Evolutionary conservation across 352 stramenopile genomes (phyloP), one percentile per base, ranked within the genome.

Genomic region (Globisporangium viniferum): DNA sequence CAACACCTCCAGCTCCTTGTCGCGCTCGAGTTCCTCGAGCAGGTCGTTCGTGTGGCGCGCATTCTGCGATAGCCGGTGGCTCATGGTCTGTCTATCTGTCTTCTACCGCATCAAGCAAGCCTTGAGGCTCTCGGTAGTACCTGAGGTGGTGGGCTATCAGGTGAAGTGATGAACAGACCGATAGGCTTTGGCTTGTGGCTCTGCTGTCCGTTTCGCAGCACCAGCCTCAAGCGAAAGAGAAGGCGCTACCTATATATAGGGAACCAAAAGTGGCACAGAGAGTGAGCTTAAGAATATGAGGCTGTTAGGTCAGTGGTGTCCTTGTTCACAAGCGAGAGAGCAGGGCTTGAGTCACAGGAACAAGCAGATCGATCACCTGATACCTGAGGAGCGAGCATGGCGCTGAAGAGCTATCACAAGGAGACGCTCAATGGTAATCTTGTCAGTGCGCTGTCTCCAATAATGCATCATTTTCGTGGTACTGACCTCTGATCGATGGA

Each of bases 1-100:
- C 48, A 97, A 69, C 31, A 94, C 78, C 67, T 97, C 90, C 10
- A 96, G 72, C 53, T 95, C 87, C 70, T 97, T 95, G 70, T 93
- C 82, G 27, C 88, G 84, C 73, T 94, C 86, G 7, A 97, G 81
- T 57, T 97, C 90, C 67, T 94, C 72, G 31, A 97, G 74, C 46
- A 93, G 67, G 41, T 95, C 89, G 29, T 86, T 89, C 12, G 87
- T 94, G 59, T 94, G 81, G 2, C 87, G 79, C 27, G 87, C 87
- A 78, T 90, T 93, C 41, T 93, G 85, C 46, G 85, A 93, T 27
- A 95, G 71, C 27, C 86, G 87, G 71, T 95, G 85, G 73, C 84
- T 93, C 87, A 95, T 95, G 41, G 56, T 22, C 20, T 31, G 10
- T 6, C 18, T 3, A 5, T 33, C 31, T 33, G 31, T 33, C 31